Conservation (phyloP, 1,284 basidiomycete species). For the Moesziomyces sp. region DNA sequence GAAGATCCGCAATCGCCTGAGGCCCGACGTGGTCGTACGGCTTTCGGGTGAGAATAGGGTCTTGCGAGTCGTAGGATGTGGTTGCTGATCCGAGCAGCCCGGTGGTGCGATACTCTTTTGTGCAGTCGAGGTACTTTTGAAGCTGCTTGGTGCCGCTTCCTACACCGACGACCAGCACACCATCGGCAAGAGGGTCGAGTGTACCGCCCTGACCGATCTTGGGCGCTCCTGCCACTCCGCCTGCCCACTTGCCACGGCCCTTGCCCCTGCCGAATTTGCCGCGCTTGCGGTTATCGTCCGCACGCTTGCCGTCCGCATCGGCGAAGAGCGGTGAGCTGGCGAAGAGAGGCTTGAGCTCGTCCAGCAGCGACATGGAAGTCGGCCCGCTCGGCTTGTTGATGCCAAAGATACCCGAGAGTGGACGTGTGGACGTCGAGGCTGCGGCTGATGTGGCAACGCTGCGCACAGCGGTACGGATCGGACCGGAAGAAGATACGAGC, state of each 20-base stretch:
- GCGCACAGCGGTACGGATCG: slow-evolving; percentile 25
- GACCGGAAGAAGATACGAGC: slow-evolving; percentile 13
- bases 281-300: slow-evolving; percentile 62
- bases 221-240: slow-evolving; percentile 50
- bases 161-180: slow-evolving; percentile 86
- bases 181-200: slow-evolving; percentile 94
- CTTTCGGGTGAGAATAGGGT: slow-evolving; percentile 70
- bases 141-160: slow-evolving; percentile 91
- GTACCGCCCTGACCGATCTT: slow-evolving; percentile 95
- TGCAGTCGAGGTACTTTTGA: slow-evolving; percentile 84
- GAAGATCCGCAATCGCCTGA: slow-evolving; percentile 70
- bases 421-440: slow-evolving; percentile 68
- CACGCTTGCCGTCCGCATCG: slow-evolving; percentile 69
- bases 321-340: slow-evolving; percentile 81
- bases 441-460: slow-evolving; percentile 6
- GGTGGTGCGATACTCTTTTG: slow-evolving; percentile 87
- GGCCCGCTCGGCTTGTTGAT: slow-evolving; percentile 86
- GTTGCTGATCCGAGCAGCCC: slow-evolving; percentile 94
- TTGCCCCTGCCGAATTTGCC: slow-evolving; percentile 50
- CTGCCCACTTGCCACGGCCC: slow-evolving; percentile 47
- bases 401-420: slow-evolving; percentile 83
- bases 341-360: slow-evolving; percentile 84
- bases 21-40: slow-evolving; percentile 86
- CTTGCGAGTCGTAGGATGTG: slow-evolving; percentile 91
- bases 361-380: slow-evolving; percentile 89